Percentiles rank a stretch among this genome's conserved stretches.
These are phyloP conservation scores for Diaporthe amygdali DNA, from an alignment of 2,329 filamentous ascomycete genomes.

Conservation along the genomic window DNA sequence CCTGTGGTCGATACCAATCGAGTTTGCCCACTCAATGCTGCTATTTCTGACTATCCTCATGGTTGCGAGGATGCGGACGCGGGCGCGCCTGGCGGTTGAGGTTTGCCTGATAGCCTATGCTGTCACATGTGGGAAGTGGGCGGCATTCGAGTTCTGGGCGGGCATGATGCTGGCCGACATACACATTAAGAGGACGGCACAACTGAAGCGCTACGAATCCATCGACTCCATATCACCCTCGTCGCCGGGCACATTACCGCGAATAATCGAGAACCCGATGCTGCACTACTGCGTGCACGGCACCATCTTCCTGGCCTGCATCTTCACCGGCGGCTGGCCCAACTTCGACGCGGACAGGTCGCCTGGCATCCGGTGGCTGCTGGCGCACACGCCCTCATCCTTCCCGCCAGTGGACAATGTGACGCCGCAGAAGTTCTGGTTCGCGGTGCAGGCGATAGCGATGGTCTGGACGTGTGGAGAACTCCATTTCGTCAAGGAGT, in stretches of 20 bases:
- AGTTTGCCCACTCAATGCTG: constrained; percentile 51
- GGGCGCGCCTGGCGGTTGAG: constrained; percentile 36
- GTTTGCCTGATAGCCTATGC: constrained; percentile 44
- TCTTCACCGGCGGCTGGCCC: constrained; percentile 48
- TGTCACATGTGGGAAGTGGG: constrained; percentile 45
- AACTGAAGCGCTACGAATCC: constrained; percentile 27
- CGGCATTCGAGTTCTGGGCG: constrained; percentile 49
- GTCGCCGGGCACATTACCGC: constrained; percentile 14
- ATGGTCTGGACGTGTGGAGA: constrained; percentile 46
- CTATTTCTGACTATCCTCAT: constrained; percentile 46
- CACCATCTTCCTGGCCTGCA: constrained; percentile 33
- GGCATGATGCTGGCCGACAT: constrained; percentile 52
- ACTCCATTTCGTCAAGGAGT: constrained; percentile 35
- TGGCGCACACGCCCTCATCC: constrained; percentile 38
- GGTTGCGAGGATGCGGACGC: constrained; percentile 39
- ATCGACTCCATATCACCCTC: not conserved
- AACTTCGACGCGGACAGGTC: constrained; percentile 40
- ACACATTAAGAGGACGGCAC: constrained; percentile 40
- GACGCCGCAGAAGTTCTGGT: constrained; percentile 44
- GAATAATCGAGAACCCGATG: constrained; percentile 19
- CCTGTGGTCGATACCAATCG: constrained; percentile 55
- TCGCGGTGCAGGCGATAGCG: constrained; percentile 38
- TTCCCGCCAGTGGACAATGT: constrained; percentile 38
- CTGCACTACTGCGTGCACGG: constrained; percentile 30
- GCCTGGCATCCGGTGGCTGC: constrained; percentile 38